phyloP scores from a whole-genome alignment of 2,329 filamentous ascomycete genomes.

The Calonectria leucothoes region DNA sequence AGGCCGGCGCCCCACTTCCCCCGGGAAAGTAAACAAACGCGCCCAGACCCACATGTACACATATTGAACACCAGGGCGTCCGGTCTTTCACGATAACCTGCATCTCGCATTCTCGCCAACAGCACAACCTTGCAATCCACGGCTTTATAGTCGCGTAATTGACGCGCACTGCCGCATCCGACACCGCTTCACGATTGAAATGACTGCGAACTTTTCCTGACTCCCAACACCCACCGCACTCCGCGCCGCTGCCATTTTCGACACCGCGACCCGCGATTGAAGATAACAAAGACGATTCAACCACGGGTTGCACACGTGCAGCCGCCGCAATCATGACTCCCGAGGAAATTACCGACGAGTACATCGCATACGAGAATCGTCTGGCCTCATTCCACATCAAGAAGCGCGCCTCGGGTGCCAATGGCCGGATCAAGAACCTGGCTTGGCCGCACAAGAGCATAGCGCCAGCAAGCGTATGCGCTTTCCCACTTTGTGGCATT shows the following conservation, averaged over 20 bases:
- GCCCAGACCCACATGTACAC: slow-evolving; percentile 33
- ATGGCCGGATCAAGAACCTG: slow-evolving; percentile 63
- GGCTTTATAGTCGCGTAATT: slow-evolving; percentile 7
- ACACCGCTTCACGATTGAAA: slow-evolving; percentile 27
- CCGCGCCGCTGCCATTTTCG: slow-evolving; percentile 19
- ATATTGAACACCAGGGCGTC: slow-evolving; percentile 21
- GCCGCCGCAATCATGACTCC: slow-evolving; percentile 44
- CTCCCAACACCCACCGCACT: slow-evolving; percentile 9
- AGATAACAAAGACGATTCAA: slow-evolving; percentile 26
- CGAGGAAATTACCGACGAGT: slow-evolving; percentile 56
- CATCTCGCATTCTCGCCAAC: slow-evolving; percentile 27
- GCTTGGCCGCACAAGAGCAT: slow-evolving; percentile 79
- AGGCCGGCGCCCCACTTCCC: slow-evolving; percentile 29
- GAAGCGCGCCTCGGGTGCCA: slow-evolving; percentile 75
- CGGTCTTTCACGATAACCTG: slow-evolving; percentile 25
- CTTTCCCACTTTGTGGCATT: slow-evolving; percentile 6
- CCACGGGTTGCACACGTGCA: slow-evolving; percentile 34
- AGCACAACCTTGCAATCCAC: slow-evolving; percentile 26
- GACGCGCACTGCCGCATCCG: slow-evolving; percentile 13
- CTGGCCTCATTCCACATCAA: slow-evolving; percentile 84
- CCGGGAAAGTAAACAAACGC: slow-evolving; percentile 50
- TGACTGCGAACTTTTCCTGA: slow-evolving; percentile 32
- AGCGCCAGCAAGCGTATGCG: slow-evolving; percentile 45
- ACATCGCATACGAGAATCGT: slow-evolving; percentile 78
- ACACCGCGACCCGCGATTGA: slow-evolving; percentile 34